These are phyloP conservation scores for Thalassiosira hispida DNA, from an alignment of 352 stramenopile genomes.

Conservation along the genomic window DNA sequence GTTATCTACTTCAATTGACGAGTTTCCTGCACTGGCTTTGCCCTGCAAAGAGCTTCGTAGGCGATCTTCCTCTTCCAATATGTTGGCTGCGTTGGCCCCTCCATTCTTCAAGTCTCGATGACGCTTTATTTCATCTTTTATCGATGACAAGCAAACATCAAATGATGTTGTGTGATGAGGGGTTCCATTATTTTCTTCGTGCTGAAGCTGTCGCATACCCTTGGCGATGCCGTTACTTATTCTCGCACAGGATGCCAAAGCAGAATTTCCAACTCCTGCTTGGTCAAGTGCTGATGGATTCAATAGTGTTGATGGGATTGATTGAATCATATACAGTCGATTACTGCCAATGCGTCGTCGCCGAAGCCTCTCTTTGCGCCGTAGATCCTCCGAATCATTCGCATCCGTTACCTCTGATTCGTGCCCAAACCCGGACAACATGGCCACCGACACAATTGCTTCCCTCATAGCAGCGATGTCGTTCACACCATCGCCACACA, in stretches of 20 bases:
- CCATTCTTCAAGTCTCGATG: conserved; percentile 53
- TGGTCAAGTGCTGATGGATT: conserved; percentile 22
- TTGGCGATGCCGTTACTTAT: conserved; percentile 51
- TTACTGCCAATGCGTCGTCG: conserved; percentile 55
- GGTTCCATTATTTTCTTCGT: conserved; percentile 10
- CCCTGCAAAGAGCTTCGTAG: conserved; percentile 28
- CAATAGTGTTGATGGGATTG: too few relatives aligned
- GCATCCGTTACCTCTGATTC: conserved; percentile 16
- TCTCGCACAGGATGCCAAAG: conserved; percentile 26
- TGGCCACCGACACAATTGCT: conserved; percentile 56
- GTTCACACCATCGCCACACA: conserved; percentile 68
- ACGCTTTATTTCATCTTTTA: conserved; percentile 52
- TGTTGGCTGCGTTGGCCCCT: conserved; percentile 59
- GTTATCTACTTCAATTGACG: conserved; percentile 5
- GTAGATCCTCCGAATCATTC: conserved; percentile 55
- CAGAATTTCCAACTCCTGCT: conserved; percentile 34
- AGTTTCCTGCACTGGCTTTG: conserved; percentile 17
- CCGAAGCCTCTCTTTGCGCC: conserved; percentile 50
- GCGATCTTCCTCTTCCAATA: conserved; percentile 61
- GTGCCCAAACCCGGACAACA: conserved; percentile 65
- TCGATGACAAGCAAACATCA: conserved; percentile 32
- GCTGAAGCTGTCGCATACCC: conserved; percentile 27
- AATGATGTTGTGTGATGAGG: conserved; percentile 1
- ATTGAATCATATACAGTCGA: too few relatives aligned
- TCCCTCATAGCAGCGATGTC: conserved; percentile 70